Evolutionary conservation across 2,329 filamentous ascomycete species (phyloP), one percentile per base, ranked within the genome.

Genomic region (Reticulascus tulasneorum): DNA sequence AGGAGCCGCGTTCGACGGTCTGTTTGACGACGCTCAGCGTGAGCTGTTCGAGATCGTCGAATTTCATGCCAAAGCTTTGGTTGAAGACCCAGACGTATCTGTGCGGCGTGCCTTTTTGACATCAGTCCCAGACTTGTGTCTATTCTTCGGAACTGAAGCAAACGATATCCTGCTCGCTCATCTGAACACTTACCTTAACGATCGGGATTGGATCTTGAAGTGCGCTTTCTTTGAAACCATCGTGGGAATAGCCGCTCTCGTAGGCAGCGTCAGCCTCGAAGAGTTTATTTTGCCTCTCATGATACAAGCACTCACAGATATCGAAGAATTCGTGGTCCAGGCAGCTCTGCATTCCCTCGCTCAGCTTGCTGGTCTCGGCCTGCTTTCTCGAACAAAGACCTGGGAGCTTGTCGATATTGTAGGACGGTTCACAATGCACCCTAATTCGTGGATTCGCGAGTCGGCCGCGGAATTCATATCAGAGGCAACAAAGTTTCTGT

Each of bases 161-260:
- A 96, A 94, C 56, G 93, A 98, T 54, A 87, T 98, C n/a, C 82
- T 98, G 12, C 68, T 98, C 16, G 94, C 89, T 21, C 93, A 98
- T 63, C 69, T 98, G 19, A 97, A 97, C 54, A 98, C 93, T 0
- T 98, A 98, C 52, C 66, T 98, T 8, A 98, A 98, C 48, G 93
- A 97, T 51, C 80, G 84, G 26, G 90, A 98, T 56, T 98, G 93
- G 93, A 88, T 88, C 58, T 67, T 98, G 21, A 96, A 95, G 59
- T 96, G 89, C 51, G 89, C 91, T 4, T 97, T 97, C 56, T 96
- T 98, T 52, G 90, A 95, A 53, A 87, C 89, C 0, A 88, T 97
- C 18, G 87, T 97, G 12, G 91, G 90, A 4, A 90, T 98, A 46
- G 87, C 90, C 5, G 79, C 86, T 2, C 95, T 95, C 49, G 77